These are phyloP conservation scores for Pseudotulostoma volvatum DNA, from an alignment of 495 filamentous ascomycete genomes.

Conservation along the genomic window DNA sequence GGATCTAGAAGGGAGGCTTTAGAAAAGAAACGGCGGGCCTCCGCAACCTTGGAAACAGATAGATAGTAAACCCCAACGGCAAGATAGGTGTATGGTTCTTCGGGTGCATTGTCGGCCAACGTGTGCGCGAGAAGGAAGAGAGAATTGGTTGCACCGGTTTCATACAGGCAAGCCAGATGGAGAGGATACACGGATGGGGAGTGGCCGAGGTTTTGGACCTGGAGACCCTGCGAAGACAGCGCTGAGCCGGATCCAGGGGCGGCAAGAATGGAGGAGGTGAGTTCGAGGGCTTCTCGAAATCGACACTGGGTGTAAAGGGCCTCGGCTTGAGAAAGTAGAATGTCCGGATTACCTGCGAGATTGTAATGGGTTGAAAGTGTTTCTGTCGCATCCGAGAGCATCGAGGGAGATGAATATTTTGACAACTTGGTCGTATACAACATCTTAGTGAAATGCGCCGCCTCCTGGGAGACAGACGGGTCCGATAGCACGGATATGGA, in stretches of 20 bases:
- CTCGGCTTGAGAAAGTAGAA: slow-evolving; percentile 82
- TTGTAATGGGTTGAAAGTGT: slow-evolving; percentile 87
- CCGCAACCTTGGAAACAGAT: slow-evolving; percentile 70
- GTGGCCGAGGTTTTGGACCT: slow-evolving; percentile 52
- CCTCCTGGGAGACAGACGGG: slow-evolving; percentile 53
- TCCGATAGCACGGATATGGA: slow-evolving; percentile 44
- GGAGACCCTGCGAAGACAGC: slow-evolving; percentile 7
- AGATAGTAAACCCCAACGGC: slow-evolving; percentile 95
- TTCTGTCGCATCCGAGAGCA: slow-evolving; percentile 77
- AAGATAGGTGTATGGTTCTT: slow-evolving; percentile 79
- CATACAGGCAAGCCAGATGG: slow-evolving; percentile 83
- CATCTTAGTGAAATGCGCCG: slow-evolving; percentile 85
- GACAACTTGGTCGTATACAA: slow-evolving; percentile 93
- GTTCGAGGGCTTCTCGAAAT: slow-evolving; percentile 67
- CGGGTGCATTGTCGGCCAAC: slow-evolving; percentile 79
- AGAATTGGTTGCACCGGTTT: slow-evolving; percentile 68
- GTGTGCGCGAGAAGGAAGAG: slow-evolving; percentile 92
- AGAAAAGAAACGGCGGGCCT: slow-evolving; percentile 87
- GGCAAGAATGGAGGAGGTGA: slow-evolving; percentile 70
- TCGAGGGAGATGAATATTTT: slow-evolving; percentile 77
- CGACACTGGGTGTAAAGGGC: slow-evolving; percentile 88
- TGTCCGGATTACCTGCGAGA: slow-evolving; percentile 71
- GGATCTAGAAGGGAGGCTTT: slow-evolving; percentile 96
- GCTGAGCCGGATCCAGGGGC: slow-evolving; percentile 22
- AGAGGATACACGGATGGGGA: slow-evolving; percentile 79